Percentiles rank a stretch among this genome's conserved stretches.
These are phyloP conservation scores for Voacanga thouarsii DNA, from an alignment of 257 asterid species.

Conservation along the genomic window DNA sequence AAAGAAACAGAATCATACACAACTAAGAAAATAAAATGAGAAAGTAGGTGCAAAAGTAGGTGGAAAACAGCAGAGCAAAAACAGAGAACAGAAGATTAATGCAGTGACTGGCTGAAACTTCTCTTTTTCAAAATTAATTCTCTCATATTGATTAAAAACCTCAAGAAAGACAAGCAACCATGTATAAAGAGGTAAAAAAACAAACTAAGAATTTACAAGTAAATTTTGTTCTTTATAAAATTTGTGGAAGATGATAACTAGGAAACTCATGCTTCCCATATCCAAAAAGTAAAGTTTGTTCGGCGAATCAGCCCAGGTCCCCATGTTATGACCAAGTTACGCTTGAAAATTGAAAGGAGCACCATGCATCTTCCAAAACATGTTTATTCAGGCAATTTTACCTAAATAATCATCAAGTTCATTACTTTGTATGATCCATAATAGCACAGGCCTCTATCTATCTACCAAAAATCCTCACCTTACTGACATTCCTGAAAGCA, in stretches of 20 bases:
- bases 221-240: neutral
- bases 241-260: neutral
- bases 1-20: constrained; percentile 5
- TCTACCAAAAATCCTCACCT: neutral
- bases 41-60: neutral
- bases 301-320: neutral
- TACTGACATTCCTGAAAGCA: neutral
- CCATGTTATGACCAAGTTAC: neutral
- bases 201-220: neutral
- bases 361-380: neutral
- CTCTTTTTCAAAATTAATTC: neutral
- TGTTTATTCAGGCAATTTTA: neutral
- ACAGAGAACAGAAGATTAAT: neutral
- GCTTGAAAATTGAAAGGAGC: neutral
- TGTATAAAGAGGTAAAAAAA: neutral
- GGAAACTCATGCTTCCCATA: neutral
- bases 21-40: constrained; percentile 6
- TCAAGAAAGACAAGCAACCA: neutral
- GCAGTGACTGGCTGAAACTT: neutral
- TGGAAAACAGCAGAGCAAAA: neutral
- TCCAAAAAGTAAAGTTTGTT: neutral
- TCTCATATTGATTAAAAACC: neutral
- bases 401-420: neutral
- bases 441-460: neutral
- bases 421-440: neutral